These are phyloP conservation scores for Spencermartinsiella ligniputridi DNA, from an alignment of 1,139 yeast species.

Conservation along the genomic window DNA sequence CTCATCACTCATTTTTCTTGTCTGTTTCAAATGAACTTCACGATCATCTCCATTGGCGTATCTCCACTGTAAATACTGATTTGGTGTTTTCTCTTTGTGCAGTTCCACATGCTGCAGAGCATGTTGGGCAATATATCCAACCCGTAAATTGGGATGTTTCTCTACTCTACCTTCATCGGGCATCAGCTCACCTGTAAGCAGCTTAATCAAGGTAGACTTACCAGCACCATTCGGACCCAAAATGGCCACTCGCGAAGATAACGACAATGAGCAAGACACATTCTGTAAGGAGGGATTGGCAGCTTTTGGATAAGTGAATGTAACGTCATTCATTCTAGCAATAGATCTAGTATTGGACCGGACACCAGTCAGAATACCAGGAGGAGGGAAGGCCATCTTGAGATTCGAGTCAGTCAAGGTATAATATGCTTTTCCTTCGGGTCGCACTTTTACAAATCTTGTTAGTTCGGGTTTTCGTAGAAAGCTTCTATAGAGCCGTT, in stretches of 20 bases:
- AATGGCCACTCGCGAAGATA: constrained; percentile 93
- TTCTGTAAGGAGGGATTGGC: constrained; percentile 71
- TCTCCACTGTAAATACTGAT: constrained; percentile 97
- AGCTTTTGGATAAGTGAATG: constrained; percentile 88
- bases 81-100: constrained; percentile 96
- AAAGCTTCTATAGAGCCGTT: too few species aligned
- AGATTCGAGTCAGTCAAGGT: constrained; percentile 92
- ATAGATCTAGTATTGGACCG: constrained; percentile 93
- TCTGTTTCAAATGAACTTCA: constrained; percentile 89
- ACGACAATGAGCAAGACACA: constrained; percentile 82
- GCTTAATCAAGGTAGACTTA: constrained; percentile 89
- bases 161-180: constrained; percentile 89
- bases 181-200: constrained; percentile 84
- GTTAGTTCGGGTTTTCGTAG: not conserved
- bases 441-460: constrained; percentile 75
- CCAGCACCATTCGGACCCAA: constrained; percentile 99
- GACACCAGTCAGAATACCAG: constrained; percentile 94
- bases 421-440: constrained; percentile 95
- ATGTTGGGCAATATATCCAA: constrained; percentile 98
- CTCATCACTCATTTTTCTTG: constrained; percentile 80
- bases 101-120: constrained; percentile 96
- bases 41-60: constrained; percentile 97
- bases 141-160: constrained; percentile 96
- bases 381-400: constrained; percentile 98
- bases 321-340: constrained; percentile 82